Evolutionary conservation across 805 yeast species (phyloP).

Genomic region (Brettanomyces nanus): DNA sequence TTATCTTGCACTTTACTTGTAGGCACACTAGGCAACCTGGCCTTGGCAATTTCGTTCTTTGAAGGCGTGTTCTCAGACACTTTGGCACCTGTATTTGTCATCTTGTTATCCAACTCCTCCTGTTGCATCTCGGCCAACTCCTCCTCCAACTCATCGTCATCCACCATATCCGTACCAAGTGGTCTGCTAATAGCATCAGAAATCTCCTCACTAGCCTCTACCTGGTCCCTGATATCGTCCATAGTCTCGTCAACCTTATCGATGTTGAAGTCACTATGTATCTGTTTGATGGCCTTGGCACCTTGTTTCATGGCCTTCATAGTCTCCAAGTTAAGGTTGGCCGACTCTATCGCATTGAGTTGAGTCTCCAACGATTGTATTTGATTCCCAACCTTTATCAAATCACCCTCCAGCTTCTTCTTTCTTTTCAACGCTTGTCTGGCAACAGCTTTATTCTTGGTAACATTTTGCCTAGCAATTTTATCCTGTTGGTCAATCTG

Average conservation of each 20-base stretch:
- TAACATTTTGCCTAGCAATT: slow-evolving; percentile 69
- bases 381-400: slow-evolving; percentile 77
- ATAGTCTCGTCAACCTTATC: slow-evolving; percentile 96
- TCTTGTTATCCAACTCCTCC: slow-evolving; percentile 59
- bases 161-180: slow-evolving; percentile 67
- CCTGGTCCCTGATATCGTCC: slow-evolving; percentile 98
- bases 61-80: slow-evolving; percentile 1
- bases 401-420: slow-evolving; percentile 70
- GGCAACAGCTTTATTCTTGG: slow-evolving; percentile 65
- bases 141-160: slow-evolving; percentile 92
- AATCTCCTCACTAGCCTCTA: slow-evolving; percentile 89
- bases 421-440: slow-evolving; percentile 82
- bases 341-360: slow-evolving; percentile 83
- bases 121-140: slow-evolving; percentile 81
- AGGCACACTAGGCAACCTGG: slow-evolving; percentile 40
- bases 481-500: slow-evolving; percentile 78
- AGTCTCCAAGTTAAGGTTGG: slow-evolving; percentile 93
- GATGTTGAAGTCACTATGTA: slow-evolving; percentile 89
- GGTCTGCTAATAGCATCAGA: slow-evolving; percentile 95
- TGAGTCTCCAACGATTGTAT: slow-evolving; percentile 87
- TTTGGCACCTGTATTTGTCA: slow-evolving; percentile 35
- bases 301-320: slow-evolving; percentile 99
- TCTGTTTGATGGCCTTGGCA: slow-evolving; percentile 91
- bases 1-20: slow-evolving; percentile 33
- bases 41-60: neutral